Evolutionary conservation across 2,329 filamentous ascomycete genomes (phyloP).

Genomic region (Nemania serpens): DNA sequence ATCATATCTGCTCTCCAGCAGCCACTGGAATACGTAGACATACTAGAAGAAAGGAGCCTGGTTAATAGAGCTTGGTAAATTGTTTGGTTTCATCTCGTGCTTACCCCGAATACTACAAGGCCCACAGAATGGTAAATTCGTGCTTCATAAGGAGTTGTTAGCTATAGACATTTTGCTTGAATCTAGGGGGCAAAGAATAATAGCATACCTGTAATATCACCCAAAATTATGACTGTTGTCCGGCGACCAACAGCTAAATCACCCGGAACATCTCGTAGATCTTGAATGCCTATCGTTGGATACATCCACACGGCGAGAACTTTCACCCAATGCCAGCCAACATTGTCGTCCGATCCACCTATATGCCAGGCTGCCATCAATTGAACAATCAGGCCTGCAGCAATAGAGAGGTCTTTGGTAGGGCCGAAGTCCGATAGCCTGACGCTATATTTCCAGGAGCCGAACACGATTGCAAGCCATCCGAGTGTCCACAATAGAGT

Average conservation of each 20-base stretch:
- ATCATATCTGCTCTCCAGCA: slow-evolving; percentile 1
- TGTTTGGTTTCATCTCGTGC: neutral
- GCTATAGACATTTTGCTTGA: neutral
- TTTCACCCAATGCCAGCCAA: slow-evolving; percentile 9
- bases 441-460: slow-evolving; percentile 2
- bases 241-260: slow-evolving; percentile 7
- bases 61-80: neutral
- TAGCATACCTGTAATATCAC: slow-evolving; percentile 9
- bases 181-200: neutral
- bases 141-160: slow-evolving; percentile 1
- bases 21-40: slow-evolving; percentile 5
- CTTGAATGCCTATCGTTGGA: slow-evolving; percentile 17
- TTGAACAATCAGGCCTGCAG: neutral
- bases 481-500: neutral
- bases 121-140: slow-evolving; percentile 8
- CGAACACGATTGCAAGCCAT: slow-evolving; percentile 3
- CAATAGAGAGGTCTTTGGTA: slow-evolving; percentile 6
- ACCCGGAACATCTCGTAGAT: slow-evolving; percentile 11
- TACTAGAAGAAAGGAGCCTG: neutral
- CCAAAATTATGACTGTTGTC: slow-evolving; percentile 11
- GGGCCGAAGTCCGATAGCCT: slow-evolving; percentile 7
- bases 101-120: slow-evolving; percentile 4
- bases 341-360: neutral
- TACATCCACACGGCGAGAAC: slow-evolving; percentile 6
- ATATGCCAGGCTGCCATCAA: slow-evolving; percentile 13